Evolutionary conservation across 495 filamentous ascomycete genomes (phyloP), one percentile per base, ranked within the genome.

Genomic region (Trichoderma virens): DNA sequence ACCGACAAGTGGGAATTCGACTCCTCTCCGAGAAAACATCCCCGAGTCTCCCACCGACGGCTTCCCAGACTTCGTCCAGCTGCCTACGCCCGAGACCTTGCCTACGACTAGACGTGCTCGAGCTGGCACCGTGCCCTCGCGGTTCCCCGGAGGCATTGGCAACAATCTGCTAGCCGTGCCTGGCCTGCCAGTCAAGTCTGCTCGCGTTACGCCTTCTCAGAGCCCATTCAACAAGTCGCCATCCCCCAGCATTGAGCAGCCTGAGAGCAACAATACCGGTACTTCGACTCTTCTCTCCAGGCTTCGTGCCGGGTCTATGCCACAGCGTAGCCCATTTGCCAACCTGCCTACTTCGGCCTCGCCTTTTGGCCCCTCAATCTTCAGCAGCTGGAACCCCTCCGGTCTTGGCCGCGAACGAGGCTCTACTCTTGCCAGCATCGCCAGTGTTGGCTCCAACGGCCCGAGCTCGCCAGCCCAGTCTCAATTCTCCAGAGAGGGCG

Each of bases 31-130:
- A 66, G 94, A 98, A 77, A 96, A 94, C 63, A 96, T 97, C 62
- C 95, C 94, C 67, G 94, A 98, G 78, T 96, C 92, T n/a, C 92
- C 89, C 62, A 92, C 91, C 70, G 94, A 97, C 76, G 93, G 90
- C 65, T 98, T 97, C 69, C 92, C 94, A 23, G 93, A 97, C 70
- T 89, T 95, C 71, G 82, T 89, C 41, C 85, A 91, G 65, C 80
- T 73, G 75, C 85, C 80, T 71, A 81, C 75, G 61, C 79, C 74
- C 67, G 88, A 73, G 74, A 81, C 68, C 76, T 77, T 78, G 73
- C 88, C 80, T 69, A 85, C 82, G 62, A 76, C 79, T 16, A 76
- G 80, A 45, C 84, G 94, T 68, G 87, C 92, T 62, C 86, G 94
- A 75, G 94, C 94, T 63, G 94, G 94, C 67, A 98, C 94, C n/a